Percentiles rank a stretch among this genome's conserved stretches.
phyloP scores from a whole-genome alignment of 75 land plant genomes.

The Selaginella moellendorffii region DNA sequence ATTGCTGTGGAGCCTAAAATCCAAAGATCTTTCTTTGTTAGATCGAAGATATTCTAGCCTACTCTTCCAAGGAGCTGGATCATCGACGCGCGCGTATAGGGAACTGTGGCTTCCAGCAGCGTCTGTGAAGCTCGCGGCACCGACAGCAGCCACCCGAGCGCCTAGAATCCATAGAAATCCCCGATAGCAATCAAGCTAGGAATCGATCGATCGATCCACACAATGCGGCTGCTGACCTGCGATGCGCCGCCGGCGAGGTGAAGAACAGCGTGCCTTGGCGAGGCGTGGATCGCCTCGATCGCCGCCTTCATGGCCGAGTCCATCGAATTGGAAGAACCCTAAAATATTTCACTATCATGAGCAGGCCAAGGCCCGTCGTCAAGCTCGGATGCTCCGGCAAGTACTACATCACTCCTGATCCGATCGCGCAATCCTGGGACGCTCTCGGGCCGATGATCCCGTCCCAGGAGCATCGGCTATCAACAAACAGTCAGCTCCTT shows the following conservation, averaged over 20 bases:
- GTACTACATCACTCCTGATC: too few relatives aligned
- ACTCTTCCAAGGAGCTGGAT: constrained; percentile 75
- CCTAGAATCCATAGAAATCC: constrained; percentile 23
- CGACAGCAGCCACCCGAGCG: constrained; percentile 69
- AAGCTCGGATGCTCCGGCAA: too few relatives aligned
- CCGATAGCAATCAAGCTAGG: not conserved
- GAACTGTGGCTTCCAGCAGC: constrained; percentile 66
- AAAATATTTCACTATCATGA: too few relatives aligned
- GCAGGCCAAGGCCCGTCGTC: too few relatives aligned
- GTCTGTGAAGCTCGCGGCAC: constrained; percentile 87
- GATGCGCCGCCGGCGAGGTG: constrained; percentile 77
- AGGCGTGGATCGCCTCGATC: constrained; percentile 58
- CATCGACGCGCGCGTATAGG: constrained; percentile 70
- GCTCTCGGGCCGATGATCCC: too few relatives aligned
- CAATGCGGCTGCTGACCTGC: constrained; percentile 33
- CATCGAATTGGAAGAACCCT: too few relatives aligned
- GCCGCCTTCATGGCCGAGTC: constrained; percentile 32
- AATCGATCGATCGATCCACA: too few relatives aligned
- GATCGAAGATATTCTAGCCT: too few relatives aligned
- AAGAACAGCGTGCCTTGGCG: constrained; percentile 63
- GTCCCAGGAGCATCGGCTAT: too few relatives aligned
- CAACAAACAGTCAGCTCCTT: too few relatives aligned
- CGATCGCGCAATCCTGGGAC: too few relatives aligned
- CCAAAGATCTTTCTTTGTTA: too few relatives aligned
- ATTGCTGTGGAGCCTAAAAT: constrained; percentile 46